A percentile compares a stretch with the other conserved stretches of the same genome.
These are phyloP conservation scores for Cystoisospora suis DNA, from an alignment of 169 alveolate genomes.

Conservation along the genomic window DNA sequence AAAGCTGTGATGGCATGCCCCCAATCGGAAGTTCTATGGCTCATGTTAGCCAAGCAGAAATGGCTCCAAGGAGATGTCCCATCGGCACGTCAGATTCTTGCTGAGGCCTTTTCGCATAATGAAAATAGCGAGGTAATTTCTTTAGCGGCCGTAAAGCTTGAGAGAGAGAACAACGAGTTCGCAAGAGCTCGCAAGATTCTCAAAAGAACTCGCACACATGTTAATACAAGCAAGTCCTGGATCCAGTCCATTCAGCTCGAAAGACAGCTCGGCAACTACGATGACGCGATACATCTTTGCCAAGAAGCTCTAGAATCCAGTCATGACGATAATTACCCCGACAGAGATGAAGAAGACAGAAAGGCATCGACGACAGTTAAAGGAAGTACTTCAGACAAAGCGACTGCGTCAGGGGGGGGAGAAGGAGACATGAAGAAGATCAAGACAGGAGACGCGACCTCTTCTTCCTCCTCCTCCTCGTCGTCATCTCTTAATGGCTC, in stretches of 20 bases:
- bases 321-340: no score
- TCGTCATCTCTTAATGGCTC: no score
- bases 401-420: no score
- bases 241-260: slow-evolving; percentile 92
- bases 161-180: slow-evolving; percentile 89
- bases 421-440: no score
- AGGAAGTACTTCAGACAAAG: no score
- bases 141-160: slow-evolving; percentile 90
- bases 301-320: slow-evolving; percentile 79
- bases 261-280: slow-evolving; percentile 80
- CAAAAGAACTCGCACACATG: slow-evolving; percentile 86
- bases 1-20: slow-evolving; percentile 90
- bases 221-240: slow-evolving; percentile 87
- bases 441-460: no score
- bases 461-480: no score
- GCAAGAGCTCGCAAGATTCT: slow-evolving; percentile 92
- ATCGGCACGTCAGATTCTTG: slow-evolving; percentile 87
- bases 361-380: no score
- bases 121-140: slow-evolving; percentile 87
- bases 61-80: slow-evolving; percentile 89
- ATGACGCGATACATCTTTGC: slow-evolving; percentile 77
- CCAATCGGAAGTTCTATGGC: slow-evolving; percentile 91
- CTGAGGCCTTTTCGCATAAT: slow-evolving; percentile 86
- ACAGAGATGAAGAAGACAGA: no score
- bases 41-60: slow-evolving; percentile 91